phyloP scores from a whole-genome alignment of 1,139 yeast species.

The Sugiyamaella novakii region DNA sequence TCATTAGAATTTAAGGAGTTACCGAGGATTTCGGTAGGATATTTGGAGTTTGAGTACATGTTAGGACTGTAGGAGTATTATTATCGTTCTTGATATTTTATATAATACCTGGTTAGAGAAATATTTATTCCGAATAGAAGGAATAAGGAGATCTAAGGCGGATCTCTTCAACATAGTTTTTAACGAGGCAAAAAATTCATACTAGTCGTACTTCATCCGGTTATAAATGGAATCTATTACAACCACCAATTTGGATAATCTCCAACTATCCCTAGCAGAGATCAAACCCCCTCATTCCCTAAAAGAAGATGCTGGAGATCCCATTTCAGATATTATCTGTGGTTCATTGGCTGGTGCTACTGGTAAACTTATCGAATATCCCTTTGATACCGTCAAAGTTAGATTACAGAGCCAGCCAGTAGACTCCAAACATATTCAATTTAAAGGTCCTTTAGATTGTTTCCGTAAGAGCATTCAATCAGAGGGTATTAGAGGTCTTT shows the following conservation, averaged over 20 bases:
- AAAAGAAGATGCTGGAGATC: conserved; percentile 12
- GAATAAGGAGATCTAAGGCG: too few relatives aligned
- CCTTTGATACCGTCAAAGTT: conserved; percentile 91
- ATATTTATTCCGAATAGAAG: too few relatives aligned
- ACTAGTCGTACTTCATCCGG: too few relatives aligned
- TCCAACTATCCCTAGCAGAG: not conserved
- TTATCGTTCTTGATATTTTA: too few relatives aligned
- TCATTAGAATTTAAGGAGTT: too few relatives aligned
- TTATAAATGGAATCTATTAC: not conserved
- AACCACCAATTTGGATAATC: not conserved
- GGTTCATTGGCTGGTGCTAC: conserved; percentile 67
- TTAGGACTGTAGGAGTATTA: too few relatives aligned
- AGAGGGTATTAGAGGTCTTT: conserved; percentile 72
- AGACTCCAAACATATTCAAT: conserved; percentile 44
- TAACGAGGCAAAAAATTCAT: too few relatives aligned
- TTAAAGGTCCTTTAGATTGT: conserved; percentile 58
- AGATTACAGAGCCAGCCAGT: conserved; percentile 74
- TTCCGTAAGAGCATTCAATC: conserved; percentile 57
- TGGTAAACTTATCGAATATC: conserved; percentile 86
- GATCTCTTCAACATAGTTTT: too few relatives aligned
- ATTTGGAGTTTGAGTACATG: too few relatives aligned
- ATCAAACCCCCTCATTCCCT: too few relatives aligned
- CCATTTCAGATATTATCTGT: conserved; percentile 36
- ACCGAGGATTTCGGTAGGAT: too few relatives aligned
- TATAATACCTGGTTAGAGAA: too few relatives aligned